Evolutionary conservation across 768 basidiomycete genomes (phyloP).

Genomic region (Pleurotus eryngii): DNA sequence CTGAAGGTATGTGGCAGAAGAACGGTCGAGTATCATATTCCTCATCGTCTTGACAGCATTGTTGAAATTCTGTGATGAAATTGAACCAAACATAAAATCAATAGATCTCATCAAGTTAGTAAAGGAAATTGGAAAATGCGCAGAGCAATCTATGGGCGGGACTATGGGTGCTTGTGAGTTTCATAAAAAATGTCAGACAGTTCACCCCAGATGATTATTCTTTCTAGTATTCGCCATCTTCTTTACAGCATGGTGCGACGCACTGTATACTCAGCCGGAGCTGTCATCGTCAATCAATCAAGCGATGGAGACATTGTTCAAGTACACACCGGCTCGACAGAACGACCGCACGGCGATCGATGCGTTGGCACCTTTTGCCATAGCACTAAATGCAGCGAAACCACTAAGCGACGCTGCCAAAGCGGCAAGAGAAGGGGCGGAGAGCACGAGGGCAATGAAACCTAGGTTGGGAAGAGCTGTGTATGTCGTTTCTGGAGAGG

Average conservation of each 20-base stretch:
- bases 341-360: conserved; percentile 60
- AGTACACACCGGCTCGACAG: conserved; percentile 47
- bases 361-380: conserved; percentile 45
- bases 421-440: conserved; percentile 40
- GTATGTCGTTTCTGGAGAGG: conserved; percentile 37
- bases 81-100: background rate
- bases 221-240: conserved; percentile 41
- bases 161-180: conserved; percentile 48
- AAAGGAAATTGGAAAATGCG: conserved; percentile 31
- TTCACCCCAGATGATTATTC: background rate
- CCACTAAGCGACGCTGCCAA: conserved; percentile 29
- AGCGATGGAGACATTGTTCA: conserved; percentile 28
- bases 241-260: conserved; percentile 23
- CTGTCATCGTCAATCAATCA: conserved; percentile 17
- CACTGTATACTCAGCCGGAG: conserved; percentile 25
- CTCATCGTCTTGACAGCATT: conserved; percentile 18
- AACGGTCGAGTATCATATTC: background rate
- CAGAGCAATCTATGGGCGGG: conserved; percentile 54
- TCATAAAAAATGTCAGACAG: background rate
- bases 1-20: conserved; percentile 23
- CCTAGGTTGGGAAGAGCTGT: conserved; percentile 48
- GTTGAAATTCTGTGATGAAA: conserved; percentile 11
- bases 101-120: conserved; percentile 21
- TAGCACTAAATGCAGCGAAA: conserved; percentile 20
- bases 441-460: conserved; percentile 43